Conservation (phyloP, 805 yeast species). For the Candida vartiovaarae region DNA sequence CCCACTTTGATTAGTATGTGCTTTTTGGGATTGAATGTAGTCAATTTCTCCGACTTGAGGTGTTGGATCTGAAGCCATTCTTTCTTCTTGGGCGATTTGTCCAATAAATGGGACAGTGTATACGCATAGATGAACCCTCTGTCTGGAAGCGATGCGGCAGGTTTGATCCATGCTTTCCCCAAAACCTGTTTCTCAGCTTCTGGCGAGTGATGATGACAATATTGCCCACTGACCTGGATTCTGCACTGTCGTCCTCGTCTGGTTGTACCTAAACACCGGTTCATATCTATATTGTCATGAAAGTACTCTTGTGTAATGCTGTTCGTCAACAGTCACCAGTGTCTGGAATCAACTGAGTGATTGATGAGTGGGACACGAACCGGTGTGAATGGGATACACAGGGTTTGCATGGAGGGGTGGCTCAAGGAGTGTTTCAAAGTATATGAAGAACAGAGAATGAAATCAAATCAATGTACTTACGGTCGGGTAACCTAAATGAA, state of each 20-base stretch:
- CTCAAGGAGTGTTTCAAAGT: too few species aligned
- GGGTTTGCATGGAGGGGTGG: too few species aligned
- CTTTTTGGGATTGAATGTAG: conserved; percentile 17
- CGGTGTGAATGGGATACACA: too few species aligned
- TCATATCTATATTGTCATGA: not conserved
- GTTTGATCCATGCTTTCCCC: not conserved
- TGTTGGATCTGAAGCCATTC: conserved; percentile 17
- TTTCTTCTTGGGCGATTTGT: conserved; percentile 9
- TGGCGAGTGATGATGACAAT: conserved; percentile 6
- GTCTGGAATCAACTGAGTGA: too few species aligned
- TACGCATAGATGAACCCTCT: conserved; percentile 21
- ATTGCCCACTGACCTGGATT: conserved; percentile 3
- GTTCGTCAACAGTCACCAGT: too few species aligned
- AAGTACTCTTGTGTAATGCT: too few species aligned
- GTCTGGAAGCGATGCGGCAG: conserved; percentile 2
- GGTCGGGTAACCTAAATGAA: too few species aligned
- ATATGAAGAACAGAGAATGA: too few species aligned
- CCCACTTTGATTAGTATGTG: conserved; percentile 22
- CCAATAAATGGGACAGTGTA: conserved; percentile 17
- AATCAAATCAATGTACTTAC: too few species aligned
- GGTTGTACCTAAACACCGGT: conserved; percentile 18
- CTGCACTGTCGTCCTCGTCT: conserved; percentile 11
- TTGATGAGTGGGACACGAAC: too few species aligned
- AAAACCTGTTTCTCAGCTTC: too few species aligned
- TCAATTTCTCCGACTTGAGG: not conserved